phyloP scores from a whole-genome alignment of 139 green algal genomes.

The Microglena sp. region DNA sequence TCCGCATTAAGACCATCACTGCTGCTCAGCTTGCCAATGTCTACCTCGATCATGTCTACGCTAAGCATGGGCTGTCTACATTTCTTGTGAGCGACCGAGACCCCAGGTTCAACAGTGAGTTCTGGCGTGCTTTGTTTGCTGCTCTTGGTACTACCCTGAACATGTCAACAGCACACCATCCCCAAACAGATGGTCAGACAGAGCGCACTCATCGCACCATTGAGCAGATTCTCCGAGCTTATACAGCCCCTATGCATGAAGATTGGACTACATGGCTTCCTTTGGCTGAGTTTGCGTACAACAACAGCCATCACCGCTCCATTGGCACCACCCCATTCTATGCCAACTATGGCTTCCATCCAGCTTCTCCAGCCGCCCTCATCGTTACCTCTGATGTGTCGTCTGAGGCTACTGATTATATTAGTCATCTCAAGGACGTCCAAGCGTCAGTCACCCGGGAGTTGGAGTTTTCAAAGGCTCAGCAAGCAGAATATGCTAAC shows the following conservation, averaged over 20 bases:
- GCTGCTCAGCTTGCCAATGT: constrained; percentile 17
- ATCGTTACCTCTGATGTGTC: too few relatives aligned
- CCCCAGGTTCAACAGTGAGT: constrained; percentile 29
- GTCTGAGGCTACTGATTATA: too few relatives aligned
- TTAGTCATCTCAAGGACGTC: too few relatives aligned
- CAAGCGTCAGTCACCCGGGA: constrained; percentile 3
- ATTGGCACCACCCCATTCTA: constrained; percentile 5
- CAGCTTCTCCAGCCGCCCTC: background rate
- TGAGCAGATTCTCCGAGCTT: constrained; percentile 10
- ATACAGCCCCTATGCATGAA: background rate
- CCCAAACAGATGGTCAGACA: too few relatives aligned
- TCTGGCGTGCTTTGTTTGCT: background rate
- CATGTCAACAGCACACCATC: constrained; percentile 1
- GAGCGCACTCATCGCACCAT: constrained; percentile 7
- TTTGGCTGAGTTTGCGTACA: constrained; percentile 13
- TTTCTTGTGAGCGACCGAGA: constrained; percentile 45
- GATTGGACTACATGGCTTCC: constrained; percentile 6
- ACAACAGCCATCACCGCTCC: background rate
- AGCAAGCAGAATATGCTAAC: background rate
- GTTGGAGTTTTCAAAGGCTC: constrained; percentile 3
- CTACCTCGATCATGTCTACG: constrained; percentile 34
- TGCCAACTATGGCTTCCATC: constrained; percentile 7
- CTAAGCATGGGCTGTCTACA: constrained; percentile 32
- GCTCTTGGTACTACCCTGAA: background rate
- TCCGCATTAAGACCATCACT: constrained; percentile 19